These are phyloP conservation scores for Puccinia horiana DNA, from an alignment of 1,284 basidiomycete species.

Conservation along the genomic window DNA sequence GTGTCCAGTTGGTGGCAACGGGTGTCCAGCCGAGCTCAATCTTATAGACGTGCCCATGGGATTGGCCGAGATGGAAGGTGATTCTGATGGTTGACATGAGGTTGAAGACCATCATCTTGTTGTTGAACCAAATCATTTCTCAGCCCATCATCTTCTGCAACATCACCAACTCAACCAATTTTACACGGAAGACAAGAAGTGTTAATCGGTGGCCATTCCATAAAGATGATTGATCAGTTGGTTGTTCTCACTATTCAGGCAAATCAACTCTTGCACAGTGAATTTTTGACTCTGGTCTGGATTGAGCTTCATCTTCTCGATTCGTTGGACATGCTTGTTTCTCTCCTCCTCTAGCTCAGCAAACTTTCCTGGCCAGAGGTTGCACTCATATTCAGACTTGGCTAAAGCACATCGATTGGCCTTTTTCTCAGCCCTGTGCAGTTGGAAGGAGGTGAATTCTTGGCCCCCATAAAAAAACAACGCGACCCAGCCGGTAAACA, in stretches of 20 bases:
- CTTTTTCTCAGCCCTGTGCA: slow-evolving; percentile 33
- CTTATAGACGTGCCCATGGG: slow-evolving; percentile 5
- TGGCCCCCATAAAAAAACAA: not conserved
- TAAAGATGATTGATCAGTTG: not conserved
- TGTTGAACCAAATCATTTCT: slow-evolving; percentile 35
- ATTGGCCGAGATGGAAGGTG: not conserved
- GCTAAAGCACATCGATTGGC: slow-evolving; percentile 28
- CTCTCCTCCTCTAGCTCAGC: slow-evolving; percentile 36
- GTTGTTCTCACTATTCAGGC: slow-evolving; percentile 37
- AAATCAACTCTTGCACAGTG: slow-evolving; percentile 36
- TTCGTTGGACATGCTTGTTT: slow-evolving; percentile 8
- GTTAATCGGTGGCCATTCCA: not conserved
- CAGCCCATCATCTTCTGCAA: slow-evolving; percentile 45
- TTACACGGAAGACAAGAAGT: not conserved
- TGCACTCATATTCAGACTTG: slow-evolving; percentile 39
- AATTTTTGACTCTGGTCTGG: slow-evolving; percentile 33
- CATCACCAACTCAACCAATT: slow-evolving; percentile 31
- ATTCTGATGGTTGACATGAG: slow-evolving; percentile 9
- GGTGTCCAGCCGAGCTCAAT: slow-evolving; percentile 34
- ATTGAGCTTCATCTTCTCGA: slow-evolving; percentile 30
- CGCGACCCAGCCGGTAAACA: not conserved
- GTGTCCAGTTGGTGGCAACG: not conserved
- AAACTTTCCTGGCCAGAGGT: slow-evolving; percentile 38
- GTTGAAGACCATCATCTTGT: slow-evolving; percentile 32
- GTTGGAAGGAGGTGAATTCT: too few relatives aligned